Conservation (phyloP, 2,329 filamentous ascomycete species). For the Cercospora sojina region DNA sequence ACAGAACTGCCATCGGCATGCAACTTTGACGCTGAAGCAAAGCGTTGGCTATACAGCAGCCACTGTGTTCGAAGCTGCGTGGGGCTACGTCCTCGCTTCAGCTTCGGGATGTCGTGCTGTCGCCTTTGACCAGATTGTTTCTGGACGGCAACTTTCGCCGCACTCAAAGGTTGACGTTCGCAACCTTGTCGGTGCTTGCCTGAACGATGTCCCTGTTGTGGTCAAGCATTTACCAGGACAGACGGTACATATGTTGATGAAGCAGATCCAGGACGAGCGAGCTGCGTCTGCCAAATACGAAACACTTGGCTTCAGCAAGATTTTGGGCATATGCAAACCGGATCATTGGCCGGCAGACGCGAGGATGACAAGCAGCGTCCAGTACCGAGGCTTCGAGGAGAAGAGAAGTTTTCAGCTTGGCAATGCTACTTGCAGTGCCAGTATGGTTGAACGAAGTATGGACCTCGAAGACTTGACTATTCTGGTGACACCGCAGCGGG, state of each 20-base stretch:
- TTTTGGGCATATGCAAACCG: background rate
- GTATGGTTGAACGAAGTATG: background rate
- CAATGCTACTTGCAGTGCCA: background rate
- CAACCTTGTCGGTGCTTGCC: background rate
- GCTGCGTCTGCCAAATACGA: background rate
- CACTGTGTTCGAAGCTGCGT: background rate
- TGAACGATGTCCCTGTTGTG: background rate
- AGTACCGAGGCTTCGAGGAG: background rate
- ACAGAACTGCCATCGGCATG: background rate
- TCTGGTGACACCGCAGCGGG: background rate
- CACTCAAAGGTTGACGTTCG: background rate
- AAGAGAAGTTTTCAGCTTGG: background rate
- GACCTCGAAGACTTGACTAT: background rate
- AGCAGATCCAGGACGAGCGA: background rate
- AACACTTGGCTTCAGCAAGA: background rate
- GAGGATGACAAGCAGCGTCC: background rate
- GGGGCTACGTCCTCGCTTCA: background rate
- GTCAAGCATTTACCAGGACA: background rate
- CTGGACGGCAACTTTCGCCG: background rate
- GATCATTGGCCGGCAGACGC: background rate
- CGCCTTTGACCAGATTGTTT: background rate
- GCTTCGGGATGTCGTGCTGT: background rate
- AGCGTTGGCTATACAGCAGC: background rate
- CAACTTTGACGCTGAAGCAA: background rate
- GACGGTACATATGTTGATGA: background rate